These are phyloP conservation scores for Xylariaceae sp. DNA, from an alignment of 2,329 filamentous ascomycete species.

Conservation along the genomic window DNA sequence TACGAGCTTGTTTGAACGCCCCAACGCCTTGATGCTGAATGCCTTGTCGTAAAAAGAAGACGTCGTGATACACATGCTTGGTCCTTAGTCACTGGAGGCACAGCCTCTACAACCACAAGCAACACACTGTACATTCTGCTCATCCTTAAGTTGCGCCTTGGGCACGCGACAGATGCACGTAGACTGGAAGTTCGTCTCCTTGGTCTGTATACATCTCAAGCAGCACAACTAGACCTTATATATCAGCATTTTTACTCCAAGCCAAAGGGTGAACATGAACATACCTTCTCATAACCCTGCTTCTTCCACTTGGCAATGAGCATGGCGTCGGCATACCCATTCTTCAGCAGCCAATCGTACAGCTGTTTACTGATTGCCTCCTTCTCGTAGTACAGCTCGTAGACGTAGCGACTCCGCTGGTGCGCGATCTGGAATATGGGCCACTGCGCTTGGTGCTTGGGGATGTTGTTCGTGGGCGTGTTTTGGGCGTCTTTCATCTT, in stretches of 20 bases:
- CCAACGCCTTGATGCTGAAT: constrained; percentile 24
- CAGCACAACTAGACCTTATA: constrained; percentile 70
- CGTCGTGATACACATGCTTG: constrained; percentile 5
- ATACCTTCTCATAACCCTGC: constrained; percentile 93
- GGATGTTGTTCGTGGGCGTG: constrained; percentile 72
- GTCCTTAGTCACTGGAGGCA: constrained; percentile 69
- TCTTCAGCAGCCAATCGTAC: constrained; percentile 96
- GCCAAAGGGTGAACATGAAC: constrained; percentile 21
- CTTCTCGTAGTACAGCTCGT: constrained; percentile 97
- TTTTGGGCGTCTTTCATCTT: constrained; percentile 97
- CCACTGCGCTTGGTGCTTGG: constrained; percentile 89
- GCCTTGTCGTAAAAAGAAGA: constrained; percentile 7
- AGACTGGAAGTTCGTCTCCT: constrained; percentile 97
- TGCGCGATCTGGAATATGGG: constrained; percentile 97
- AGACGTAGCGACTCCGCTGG: constrained; percentile 87
- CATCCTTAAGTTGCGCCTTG: constrained; percentile 81
- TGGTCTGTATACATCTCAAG: constrained; percentile 95
- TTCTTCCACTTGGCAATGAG: constrained; percentile 99
- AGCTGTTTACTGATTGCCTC: constrained; percentile 88
- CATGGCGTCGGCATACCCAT: constrained; percentile 90
- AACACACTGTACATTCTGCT: constrained; percentile 87
- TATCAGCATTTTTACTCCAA: constrained; percentile 1
- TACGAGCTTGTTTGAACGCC: constrained; percentile 4
- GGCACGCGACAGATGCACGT: constrained; percentile 97
- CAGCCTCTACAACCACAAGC: constrained; percentile 93